Conservation (phyloP, 257 asterid species). For the Henckelia pumila region DNA sequence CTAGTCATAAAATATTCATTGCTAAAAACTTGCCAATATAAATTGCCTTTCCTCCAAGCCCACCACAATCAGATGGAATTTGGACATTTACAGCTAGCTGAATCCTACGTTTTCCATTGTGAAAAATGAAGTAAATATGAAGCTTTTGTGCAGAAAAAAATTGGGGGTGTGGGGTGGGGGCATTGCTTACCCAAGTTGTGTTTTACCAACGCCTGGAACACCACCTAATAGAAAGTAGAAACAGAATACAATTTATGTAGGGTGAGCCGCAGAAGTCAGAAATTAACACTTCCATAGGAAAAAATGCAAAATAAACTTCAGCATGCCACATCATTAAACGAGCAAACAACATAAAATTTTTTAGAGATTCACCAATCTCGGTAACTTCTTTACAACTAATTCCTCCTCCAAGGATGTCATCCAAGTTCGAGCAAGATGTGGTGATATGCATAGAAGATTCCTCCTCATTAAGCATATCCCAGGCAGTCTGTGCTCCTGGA, state of each 20-base stretch:
- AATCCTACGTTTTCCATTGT: conserved; percentile 48
- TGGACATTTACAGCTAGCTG: conserved; percentile 92
- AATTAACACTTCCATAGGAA: too few species aligned
- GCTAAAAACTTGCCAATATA: conserved; percentile 59
- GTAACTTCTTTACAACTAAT: conserved; percentile 86
- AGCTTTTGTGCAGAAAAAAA: conserved; percentile 23
- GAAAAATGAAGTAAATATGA: conserved; percentile 10
- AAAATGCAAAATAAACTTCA: too few species aligned
- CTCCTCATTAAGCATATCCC: conserved; percentile 93
- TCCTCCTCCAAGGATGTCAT: conserved; percentile 88
- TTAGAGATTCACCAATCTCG: conserved; percentile 68
- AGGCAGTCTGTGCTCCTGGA: conserved; percentile 86
- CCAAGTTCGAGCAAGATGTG: conserved; percentile 82
- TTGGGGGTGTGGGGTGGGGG: neutral
- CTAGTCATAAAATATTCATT: neutral
- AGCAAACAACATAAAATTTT: conserved; percentile 1
- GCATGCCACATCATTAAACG: neutral
- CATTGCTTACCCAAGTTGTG: conserved; percentile 80
- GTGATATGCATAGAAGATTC: conserved; percentile 61
- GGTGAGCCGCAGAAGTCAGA: too few species aligned
- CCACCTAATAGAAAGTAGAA: conserved; percentile 75
- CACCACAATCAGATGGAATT: conserved; percentile 84
- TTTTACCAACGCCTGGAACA: conserved; percentile 96
- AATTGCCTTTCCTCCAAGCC: conserved; percentile 88
- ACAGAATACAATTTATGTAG: conserved; percentile 17